Percentiles rank a stretch among this genome's conserved stretches.
phyloP scores from a whole-genome alignment of 495 filamentous ascomycete species.

The Tuber magnatum region DNA sequence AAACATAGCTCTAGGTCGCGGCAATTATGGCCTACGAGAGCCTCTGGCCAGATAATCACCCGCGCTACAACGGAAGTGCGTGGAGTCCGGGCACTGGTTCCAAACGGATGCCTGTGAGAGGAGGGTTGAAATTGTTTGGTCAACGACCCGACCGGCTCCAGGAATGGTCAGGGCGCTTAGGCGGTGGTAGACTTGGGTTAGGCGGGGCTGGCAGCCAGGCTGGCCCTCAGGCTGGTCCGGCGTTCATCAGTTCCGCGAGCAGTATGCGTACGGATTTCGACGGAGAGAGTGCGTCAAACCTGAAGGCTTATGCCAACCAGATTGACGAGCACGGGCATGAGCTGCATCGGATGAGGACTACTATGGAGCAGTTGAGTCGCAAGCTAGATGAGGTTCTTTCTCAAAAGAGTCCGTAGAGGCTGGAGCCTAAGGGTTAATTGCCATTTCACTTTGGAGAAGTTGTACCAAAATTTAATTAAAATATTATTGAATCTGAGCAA shows the following conservation, averaged over 20 bases:
- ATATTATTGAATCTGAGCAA: constrained; percentile 25
- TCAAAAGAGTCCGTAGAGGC: constrained; percentile 17
- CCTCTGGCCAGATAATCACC: constrained; percentile 27
- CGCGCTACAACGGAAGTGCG: constrained; percentile 30
- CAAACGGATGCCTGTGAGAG: constrained; percentile 36
- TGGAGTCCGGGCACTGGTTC: constrained; percentile 30
- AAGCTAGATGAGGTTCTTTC: constrained; percentile 42
- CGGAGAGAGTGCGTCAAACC: constrained; percentile 24
- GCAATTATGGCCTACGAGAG: constrained; percentile 57
- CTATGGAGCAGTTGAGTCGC: constrained; percentile 41
- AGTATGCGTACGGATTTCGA: constrained; percentile 37
- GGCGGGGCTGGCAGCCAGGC: constrained; percentile 29
- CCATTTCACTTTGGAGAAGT: background rate
- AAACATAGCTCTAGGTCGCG: constrained; percentile 34
- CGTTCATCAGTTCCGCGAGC: constrained; percentile 35
- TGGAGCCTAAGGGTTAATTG: constrained; percentile 2
- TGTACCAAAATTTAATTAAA: constrained; percentile 18
- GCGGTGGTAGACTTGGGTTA: constrained; percentile 37
- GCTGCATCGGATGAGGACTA: constrained; percentile 34
- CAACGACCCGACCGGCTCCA: constrained; percentile 34
- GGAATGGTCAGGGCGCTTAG: constrained; percentile 37
- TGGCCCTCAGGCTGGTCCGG: constrained; percentile 35
- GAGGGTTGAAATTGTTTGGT: constrained; percentile 35
- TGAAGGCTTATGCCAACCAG: constrained; percentile 21
- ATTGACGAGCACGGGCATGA: constrained; percentile 27